Base-by-base conservation (phyloP, 805 yeast genomes). In the Priceomyces haplophilus region DNA sequence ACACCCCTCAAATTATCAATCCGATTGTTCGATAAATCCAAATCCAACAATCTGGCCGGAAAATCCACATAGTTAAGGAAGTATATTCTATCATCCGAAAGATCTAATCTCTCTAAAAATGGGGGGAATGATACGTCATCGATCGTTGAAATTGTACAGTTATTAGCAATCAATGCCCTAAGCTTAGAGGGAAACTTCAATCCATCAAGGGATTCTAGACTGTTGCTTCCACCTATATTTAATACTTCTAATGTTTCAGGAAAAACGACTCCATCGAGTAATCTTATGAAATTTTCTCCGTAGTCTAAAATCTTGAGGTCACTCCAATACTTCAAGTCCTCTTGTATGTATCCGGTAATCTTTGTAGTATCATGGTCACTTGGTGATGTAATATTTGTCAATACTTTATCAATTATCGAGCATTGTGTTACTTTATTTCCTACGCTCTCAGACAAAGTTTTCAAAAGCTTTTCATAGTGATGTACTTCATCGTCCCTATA, bases 1-100 rank as follows among this genome's bases (percentile, higher is more conserved):
- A 66, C 66, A 12, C 67, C 65, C 41, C 68, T 49, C 19, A 70
- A 46, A 38, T 55, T 61, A 38, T 70, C 75, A 20, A 70, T 61
- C 44, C 73, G 49, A 51, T 70, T 71, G 19, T 64, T 63, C 3
- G 73, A 67, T 6, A 68, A 44, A 46, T 69, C 72, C 24, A 71
- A 56, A 18, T 48, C 48, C 30, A 52, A 44, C 16, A 71, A 51
- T 11, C 43, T 44, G 1, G 50, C 43, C 0, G 75, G 75, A 40
- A 69, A 62, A 24, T 69, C 72, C 15, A 62, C 72, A 45, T 64
- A 61, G 49, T 65, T 61, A 37, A 69, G 50, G 43, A 67, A 69
- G 42, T 66, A 68, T 4, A 71, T 59, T 37, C 59, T 61, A 50
- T 70, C 70, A 37, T 66, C 69, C 25, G 52, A 55, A 35, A 71